Evolutionary conservation across 1,284 basidiomycete genomes (phyloP), one percentile per base, ranked within the genome.

Genomic region (Coriolopsis trogii): DNA sequence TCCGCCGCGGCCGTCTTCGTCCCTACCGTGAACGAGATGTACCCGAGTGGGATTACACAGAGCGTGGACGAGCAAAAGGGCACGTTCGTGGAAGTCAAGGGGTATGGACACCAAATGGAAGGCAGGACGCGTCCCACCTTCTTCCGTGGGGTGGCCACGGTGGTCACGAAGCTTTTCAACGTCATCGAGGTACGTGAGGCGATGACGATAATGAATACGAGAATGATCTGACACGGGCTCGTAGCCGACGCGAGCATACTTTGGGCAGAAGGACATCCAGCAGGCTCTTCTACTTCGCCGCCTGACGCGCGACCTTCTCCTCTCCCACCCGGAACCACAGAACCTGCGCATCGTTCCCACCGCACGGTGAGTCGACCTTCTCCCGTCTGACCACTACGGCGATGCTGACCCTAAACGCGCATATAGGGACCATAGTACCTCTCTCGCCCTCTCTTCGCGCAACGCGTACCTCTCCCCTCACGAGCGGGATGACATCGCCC

Each of bases 251-350:
- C 83, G 85, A 51, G 87, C 92, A 20, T 99, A 98, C 70, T 98
- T 99, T 64, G 96, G 97, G 0, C 96, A 98, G 71, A 99, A 99
- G 70, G 96, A 99, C 67, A 98, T 99, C 49, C 96, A 99, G 68
- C 96, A 99, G 68, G 93, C 91, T 0, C 73, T 98, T 7, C 73
- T 99, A 18, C 79, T 99, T 20, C 87, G 89, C 38, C 85, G 90
- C n/a, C 79, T 99, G 69, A 82, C 84, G 44, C 75, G 79, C 26
- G 96, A 99, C 68, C 78, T 98, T 1, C 81, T 96, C 16, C 72
- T 95, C 13, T 73, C 89, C 6, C 80, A 93, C 64, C 96, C 93
- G 0, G 75, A 81, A 9, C 72, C 86, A 0, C 72, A 82, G 33
- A 83, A 84, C 63, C 71, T 93, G 13, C 85, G 86, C 67, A 93